Base-by-base conservation (phyloP, 2,329 filamentous ascomycete genomes). In the Penicillium griseofulvum region DNA sequence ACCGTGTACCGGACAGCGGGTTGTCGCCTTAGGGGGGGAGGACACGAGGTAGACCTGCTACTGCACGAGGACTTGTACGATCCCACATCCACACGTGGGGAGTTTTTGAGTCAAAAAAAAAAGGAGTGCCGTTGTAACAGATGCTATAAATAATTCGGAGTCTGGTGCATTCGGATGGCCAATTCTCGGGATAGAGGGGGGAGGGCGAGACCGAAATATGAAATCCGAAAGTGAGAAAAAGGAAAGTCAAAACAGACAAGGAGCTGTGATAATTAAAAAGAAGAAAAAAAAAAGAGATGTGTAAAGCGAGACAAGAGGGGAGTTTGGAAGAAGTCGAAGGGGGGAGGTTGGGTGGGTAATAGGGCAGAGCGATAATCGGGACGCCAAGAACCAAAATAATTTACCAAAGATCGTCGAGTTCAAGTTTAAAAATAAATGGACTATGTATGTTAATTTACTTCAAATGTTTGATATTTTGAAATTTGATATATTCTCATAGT, bases 1-100 rank as follows among this genome's bases (percentile, higher is more conserved):
- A 58, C 62, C 60, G 64, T 66, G 68, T 71, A 58, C 64, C 65
- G 59, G 67, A 67, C 65, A 67, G 58, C 65, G 66, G 65, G 54
- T 51, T 51, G 33, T 48, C 52, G 59, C 44, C 50, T 53, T 51
- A 44, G 43, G 56, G 45, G 52, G 49, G 41, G 49, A 53, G 34
- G 50, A 47, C 56, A 55, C 53, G 57, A 56, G 60, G 66, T 65
- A 68, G 65, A 66, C 66, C 64, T 64, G 68, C 67, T 71, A 70
- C 64, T 63, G 67, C 67, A 65, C 69, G 66, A 67, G 65, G 52
- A 52, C 24, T 58, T 49, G 50, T 49, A 36, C 37, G 43, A 51
- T 60, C 56, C 51, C 54, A 57, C 55, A 50, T 51, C 47, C 44
- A 56, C 56, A 58, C 56, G 62, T 61, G 58, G 52, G 48, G 55